Evolutionary conservation across 2,329 filamentous ascomycete species (phyloP).

Genomic region (Microcyclospora pomicola): DNA sequence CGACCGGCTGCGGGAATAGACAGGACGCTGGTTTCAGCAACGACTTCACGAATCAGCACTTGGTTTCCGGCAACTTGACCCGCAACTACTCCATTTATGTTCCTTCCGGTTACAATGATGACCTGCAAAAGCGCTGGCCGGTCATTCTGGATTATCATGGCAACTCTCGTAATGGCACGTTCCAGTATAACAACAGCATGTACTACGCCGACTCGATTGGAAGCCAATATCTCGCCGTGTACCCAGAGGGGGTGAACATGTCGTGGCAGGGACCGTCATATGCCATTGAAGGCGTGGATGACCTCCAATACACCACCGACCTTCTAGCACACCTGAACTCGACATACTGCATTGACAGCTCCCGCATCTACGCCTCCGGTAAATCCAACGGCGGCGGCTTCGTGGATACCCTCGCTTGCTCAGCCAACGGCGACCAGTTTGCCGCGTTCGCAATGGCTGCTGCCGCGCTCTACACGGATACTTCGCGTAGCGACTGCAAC

Average conservation of each 20-base stretch:
- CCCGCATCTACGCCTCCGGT: constrained; percentile 33
- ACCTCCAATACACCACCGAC: constrained; percentile 32
- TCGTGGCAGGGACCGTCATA: constrained; percentile 31
- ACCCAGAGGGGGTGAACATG: constrained; percentile 29
- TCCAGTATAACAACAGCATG: constrained; percentile 30
- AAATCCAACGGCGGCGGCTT: constrained; percentile 43
- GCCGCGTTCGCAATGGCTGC: constrained; percentile 38
- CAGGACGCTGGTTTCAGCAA: not conserved
- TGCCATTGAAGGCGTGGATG: constrained; percentile 24
- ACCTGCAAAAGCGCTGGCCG: constrained; percentile 6
- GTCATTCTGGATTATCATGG: constrained; percentile 39
- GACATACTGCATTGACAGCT: constrained; percentile 32
- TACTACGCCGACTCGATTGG: constrained; percentile 34
- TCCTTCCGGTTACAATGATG: constrained; percentile 11
- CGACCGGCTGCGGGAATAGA: too few relatives aligned
- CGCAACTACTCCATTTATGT: constrained; percentile 16
- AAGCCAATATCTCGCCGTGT: constrained; percentile 32
- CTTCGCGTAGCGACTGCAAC: constrained; percentile 12
- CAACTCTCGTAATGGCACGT: constrained; percentile 22
- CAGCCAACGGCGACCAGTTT: constrained; percentile 27
- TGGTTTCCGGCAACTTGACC: constrained; percentile 6
- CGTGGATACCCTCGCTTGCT: constrained; percentile 35
- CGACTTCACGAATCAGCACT: constrained; percentile 4
- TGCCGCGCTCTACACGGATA: constrained; percentile 32
- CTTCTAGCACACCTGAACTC: constrained; percentile 27